A percentile compares a stretch with the other conserved stretches of the same genome.
phyloP scores from a whole-genome alignment of 345 rosid genomes.

The Eucalyptus regnans region DNA sequence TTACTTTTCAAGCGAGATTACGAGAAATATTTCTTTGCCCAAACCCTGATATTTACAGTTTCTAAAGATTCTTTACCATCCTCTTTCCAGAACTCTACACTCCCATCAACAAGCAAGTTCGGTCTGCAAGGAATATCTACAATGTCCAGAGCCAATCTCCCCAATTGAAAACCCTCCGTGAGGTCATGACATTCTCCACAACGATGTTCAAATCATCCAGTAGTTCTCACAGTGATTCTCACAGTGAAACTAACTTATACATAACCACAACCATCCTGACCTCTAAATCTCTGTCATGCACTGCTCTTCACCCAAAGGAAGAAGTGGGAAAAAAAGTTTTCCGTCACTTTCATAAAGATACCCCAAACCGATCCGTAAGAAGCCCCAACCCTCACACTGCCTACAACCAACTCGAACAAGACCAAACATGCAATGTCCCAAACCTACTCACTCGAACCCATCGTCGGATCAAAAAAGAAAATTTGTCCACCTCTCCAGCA shows the following conservation, averaged over 20 bases:
- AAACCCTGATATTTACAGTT: background rate
- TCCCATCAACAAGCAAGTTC: background rate
- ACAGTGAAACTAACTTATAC: background rate
- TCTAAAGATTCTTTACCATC: background rate
- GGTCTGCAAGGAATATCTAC: background rate
- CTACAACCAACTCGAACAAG: background rate
- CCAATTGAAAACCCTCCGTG: background rate
- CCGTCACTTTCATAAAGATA: background rate
- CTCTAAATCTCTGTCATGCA: background rate
- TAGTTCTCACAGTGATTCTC: background rate
- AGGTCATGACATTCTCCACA: background rate
- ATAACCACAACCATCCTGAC: background rate
- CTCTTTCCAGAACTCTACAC: background rate
- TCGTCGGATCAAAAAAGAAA: background rate
- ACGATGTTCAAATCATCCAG: background rate
- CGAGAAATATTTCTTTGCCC: background rate
- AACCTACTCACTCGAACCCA: background rate
- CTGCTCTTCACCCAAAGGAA: background rate
- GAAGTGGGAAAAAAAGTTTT: background rate
- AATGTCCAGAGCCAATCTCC: background rate
- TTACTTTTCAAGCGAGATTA: background rate
- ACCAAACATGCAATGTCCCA: background rate
- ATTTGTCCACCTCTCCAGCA: background rate
- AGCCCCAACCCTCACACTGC: background rate
- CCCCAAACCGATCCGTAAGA: background rate